phyloP scores from a whole-genome alignment of 768 basidiomycete species.

The Pseudohyphozyma bogoriensis region DNA sequence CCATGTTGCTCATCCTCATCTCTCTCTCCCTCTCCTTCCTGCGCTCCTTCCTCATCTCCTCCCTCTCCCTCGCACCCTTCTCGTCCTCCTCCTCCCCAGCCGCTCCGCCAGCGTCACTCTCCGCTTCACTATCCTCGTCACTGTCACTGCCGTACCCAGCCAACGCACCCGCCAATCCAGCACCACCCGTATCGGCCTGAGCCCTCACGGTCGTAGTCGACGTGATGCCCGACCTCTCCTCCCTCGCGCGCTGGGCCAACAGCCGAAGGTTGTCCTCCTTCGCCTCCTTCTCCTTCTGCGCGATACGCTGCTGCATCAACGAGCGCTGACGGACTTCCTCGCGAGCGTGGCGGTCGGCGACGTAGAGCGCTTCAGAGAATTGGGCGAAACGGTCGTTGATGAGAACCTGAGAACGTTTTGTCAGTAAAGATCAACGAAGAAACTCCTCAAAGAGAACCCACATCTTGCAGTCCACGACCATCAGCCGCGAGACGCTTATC shows the following conservation, averaged over 20 bases:
- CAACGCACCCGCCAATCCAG: constrained; percentile 76
- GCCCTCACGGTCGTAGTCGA: constrained; percentile 41
- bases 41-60: constrained; percentile 84
- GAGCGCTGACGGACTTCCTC: constrained; percentile 94
- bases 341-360: constrained; percentile 93
- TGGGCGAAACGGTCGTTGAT: constrained; percentile 99
- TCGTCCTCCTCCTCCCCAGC: constrained; percentile 41
- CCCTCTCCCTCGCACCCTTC: constrained; percentile 73
- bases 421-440: not conserved
- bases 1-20: constrained; percentile 99
- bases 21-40: constrained; percentile 88
- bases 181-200: constrained; percentile 61
- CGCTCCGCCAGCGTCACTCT: constrained; percentile 18
- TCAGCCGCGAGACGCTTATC: constrained; percentile 97
- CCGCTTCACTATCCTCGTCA: constrained; percentile 43
- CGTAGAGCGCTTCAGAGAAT: constrained; percentile 88
- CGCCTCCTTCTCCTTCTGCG: constrained; percentile 90
- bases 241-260: constrained; percentile 87
- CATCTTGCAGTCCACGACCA: constrained; percentile 95
- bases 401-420: constrained; percentile 54
- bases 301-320: constrained; percentile 97
- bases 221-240: constrained; percentile 73
- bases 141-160: constrained; percentile 55
- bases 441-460: constrained; percentile 41
- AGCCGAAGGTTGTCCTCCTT: constrained; percentile 93